Evolutionary conservation across 805 yeast species (phyloP), one percentile per base, ranked within the genome.

Genomic region (Teunomyces cretensis): DNA sequence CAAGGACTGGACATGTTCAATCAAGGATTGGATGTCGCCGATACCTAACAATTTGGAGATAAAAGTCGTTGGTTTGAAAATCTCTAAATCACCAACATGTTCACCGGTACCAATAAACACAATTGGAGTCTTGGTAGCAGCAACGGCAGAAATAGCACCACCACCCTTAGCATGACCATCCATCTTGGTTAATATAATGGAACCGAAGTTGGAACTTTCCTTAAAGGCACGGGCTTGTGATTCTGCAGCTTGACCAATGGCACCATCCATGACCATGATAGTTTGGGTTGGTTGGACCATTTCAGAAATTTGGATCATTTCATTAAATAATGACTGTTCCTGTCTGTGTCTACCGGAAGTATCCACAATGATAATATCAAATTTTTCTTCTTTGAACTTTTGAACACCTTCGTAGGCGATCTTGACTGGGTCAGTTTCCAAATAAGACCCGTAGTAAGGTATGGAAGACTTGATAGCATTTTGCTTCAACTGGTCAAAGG

Each of bases 101-200:
- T 92, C 99, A 62, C 99, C 99, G 2, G 98, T 92, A 79, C 99
- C 99, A 48, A 92, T 94, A 61, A 92, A 92, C 7, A 87, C 88
- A 54, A 92, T 86, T 6, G 99, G 99, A 0, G 98, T 94, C 44
- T 87, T 78, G 2, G 98, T 92, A 2, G 97, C 94, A 2, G 99
- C 99, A 44, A 92, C 97, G 0, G 99, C 99, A 32, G 97, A 89
- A 44, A 92, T 91, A 26, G 99, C 99, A 75, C 99, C 99, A 70
- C 99, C 99, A 65, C 99, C 99, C 69, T 87, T 92, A 31, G 98
- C 99, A 60, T 94, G 97, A 42, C 98, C 98, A 68, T 92, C 99
- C 95, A 92, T 83, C 65, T 92, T 92, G 16, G 99, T 92, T 61
- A 92, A 76, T 48, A 92, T 86, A 51, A 92, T 92, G 19, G 97